Conservation (phyloP, 345 rosid species). For the Rhodamnia argentea region DNA sequence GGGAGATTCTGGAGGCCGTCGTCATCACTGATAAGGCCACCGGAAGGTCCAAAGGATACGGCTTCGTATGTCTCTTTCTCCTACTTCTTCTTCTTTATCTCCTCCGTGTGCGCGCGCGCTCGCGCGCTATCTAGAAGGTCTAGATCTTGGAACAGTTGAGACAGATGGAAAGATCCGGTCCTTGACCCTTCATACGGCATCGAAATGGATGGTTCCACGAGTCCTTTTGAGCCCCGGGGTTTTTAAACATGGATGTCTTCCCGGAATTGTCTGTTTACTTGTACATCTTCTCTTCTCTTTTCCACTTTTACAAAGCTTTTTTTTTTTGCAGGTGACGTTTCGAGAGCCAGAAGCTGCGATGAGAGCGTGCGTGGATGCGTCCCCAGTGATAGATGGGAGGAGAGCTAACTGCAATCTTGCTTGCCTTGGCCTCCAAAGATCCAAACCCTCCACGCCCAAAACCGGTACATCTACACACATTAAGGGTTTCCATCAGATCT, state of each 20-base stretch:
- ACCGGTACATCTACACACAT: constrained; percentile 37
- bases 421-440: constrained; percentile 90
- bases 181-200: background rate
- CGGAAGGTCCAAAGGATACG: constrained; percentile 99
- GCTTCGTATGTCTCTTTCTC: constrained; percentile 54
- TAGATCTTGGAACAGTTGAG: background rate
- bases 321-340: constrained; percentile 62
- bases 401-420: constrained; percentile 98
- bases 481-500: background rate
- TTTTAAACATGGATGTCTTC: background rate
- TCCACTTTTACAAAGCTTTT: background rate
- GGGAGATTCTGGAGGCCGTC: constrained; percentile 96
- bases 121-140: background rate
- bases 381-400: constrained; percentile 96
- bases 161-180: background rate
- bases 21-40: constrained; percentile 95
- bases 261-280: background rate
- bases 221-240: background rate
- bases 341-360: constrained; percentile 90
- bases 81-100: background rate
- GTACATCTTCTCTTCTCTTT: background rate
- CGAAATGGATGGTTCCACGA: background rate
- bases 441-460: constrained; percentile 89
- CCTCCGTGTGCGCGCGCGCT: background rate
- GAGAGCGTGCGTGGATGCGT: constrained; percentile 88